These are phyloP conservation scores for Emergomyces orientalis DNA, from an alignment of 2,329 filamentous ascomycete species.

Conservation along the genomic window DNA sequence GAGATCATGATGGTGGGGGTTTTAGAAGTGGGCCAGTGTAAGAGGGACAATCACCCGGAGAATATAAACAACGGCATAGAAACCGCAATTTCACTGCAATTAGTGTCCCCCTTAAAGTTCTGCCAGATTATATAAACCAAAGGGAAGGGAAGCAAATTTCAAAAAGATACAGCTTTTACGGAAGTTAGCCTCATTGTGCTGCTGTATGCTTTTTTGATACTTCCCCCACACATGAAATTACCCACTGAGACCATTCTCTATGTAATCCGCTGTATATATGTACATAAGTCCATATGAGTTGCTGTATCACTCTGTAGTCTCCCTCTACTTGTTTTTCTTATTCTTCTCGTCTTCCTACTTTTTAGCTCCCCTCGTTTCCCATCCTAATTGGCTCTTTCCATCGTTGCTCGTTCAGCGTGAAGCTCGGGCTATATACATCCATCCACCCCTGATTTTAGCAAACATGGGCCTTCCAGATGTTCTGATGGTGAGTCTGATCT, in stretches of 20 bases:
- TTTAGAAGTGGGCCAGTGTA: neutral
- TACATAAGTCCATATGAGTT: neutral
- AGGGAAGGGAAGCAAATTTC: neutral
- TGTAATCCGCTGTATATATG: neutral
- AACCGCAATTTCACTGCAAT: neutral
- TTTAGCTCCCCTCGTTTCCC: neutral
- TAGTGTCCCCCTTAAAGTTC: neutral
- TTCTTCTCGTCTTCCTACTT: neutral
- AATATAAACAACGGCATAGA: neutral
- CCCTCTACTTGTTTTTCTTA: neutral
- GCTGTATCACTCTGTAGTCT: neutral
- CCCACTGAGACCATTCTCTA: neutral
- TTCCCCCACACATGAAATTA: neutral
- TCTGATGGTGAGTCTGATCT: constrained; percentile 49
- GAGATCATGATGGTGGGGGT: neutral
- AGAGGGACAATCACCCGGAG: neutral
- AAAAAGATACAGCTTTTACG: neutral
- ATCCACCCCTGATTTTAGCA: neutral
- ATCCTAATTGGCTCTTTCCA: neutral
- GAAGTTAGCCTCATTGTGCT: neutral
- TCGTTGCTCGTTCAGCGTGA: neutral
- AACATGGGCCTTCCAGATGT: constrained; percentile 55
- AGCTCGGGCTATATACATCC: neutral
- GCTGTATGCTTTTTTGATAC: neutral
- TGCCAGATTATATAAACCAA: neutral